phyloP scores from a whole-genome alignment of 2,329 filamentous ascomycete species.

The Cladosporium halotolerans region DNA sequence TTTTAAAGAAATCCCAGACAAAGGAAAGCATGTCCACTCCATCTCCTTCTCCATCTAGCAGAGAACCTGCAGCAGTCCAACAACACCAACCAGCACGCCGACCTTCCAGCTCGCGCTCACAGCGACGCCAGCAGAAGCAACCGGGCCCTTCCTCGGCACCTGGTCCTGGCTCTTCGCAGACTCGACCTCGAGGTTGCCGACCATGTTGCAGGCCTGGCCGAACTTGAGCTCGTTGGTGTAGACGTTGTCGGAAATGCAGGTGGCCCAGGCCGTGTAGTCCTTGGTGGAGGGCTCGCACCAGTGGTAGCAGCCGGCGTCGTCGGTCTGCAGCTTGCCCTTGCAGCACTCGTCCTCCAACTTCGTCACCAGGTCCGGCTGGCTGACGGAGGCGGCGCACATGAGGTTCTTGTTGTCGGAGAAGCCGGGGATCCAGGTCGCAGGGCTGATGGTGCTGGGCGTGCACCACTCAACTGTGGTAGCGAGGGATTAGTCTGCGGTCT shows the following conservation, averaged over 20 bases:
- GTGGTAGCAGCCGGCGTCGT: slow-evolving; percentile 7
- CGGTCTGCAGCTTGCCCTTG: slow-evolving; percentile 1
- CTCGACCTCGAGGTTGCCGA: not conserved
- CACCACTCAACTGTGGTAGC: not conserved
- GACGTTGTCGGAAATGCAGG: slow-evolving; percentile 6
- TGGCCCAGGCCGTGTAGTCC: slow-evolving; percentile 1
- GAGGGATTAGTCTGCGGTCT: no score
- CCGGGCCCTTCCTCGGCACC: not conserved
- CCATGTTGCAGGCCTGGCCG: slow-evolving; percentile 5
- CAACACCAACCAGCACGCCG: slow-evolving; percentile 4
- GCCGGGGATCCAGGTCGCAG: slow-evolving; percentile 4
- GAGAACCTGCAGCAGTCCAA: slow-evolving; percentile 2
- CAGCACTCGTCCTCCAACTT: slow-evolving; percentile 5
- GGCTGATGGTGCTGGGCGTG: slow-evolving; percentile 6
- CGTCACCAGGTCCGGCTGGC: not conserved
- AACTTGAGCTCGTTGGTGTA: slow-evolving; percentile 3
- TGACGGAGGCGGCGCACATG: slow-evolving; percentile 4
- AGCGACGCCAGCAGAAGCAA: not conserved
- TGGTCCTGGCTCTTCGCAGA: not conserved
- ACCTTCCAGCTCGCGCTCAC: slow-evolving; percentile 3
- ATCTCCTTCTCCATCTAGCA: not conserved
- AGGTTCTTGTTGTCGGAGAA: not conserved
- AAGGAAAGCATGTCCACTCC: not conserved
- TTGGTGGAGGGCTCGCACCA: slow-evolving; percentile 4
- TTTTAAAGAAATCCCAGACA: not conserved